Percentiles rank a stretch among this genome's conserved stretches.
Evolutionary conservation across 164 flowering plant genomes (phyloP).

Genomic region (Berberis thunbergii): DNA sequence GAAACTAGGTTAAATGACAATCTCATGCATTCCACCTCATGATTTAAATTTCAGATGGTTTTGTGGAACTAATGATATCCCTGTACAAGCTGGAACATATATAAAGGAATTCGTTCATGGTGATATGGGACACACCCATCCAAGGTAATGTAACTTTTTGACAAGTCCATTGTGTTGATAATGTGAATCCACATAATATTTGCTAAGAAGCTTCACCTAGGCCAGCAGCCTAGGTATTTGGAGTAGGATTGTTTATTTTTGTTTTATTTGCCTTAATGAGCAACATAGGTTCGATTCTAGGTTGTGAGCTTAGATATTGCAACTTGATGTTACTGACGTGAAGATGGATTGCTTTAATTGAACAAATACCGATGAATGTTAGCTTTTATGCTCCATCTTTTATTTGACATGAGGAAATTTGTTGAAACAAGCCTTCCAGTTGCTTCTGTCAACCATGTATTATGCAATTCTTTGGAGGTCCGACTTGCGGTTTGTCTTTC

Average conservation of each 20-base stretch:
- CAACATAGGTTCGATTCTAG: constrained; percentile 82
- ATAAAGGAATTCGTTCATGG: constrained; percentile 79
- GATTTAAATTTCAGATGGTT: too few species aligned
- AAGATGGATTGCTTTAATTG: constrained; percentile 71
- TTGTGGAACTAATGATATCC: not conserved
- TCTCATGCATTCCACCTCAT: too few species aligned
- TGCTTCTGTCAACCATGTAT: too few species aligned
- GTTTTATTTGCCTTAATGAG: constrained; percentile 6
- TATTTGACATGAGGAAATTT: not conserved
- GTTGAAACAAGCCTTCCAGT: not conserved
- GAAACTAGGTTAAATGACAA: too few species aligned
- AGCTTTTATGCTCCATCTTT: not conserved
- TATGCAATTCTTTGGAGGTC: too few species aligned
- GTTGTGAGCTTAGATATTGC: constrained; percentile 92
- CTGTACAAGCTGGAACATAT: constrained; percentile 82
- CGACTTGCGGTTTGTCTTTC: too few species aligned
- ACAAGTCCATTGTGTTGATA: not conserved
- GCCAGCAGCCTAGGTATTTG: too few species aligned
- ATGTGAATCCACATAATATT: not conserved
- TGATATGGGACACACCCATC: constrained; percentile 71
- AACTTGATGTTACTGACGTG: constrained; percentile 91
- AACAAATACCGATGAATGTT: not conserved
- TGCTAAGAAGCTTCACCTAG: too few species aligned
- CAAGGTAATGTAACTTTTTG: constrained; percentile 42
- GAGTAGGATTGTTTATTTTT: not conserved